A percentile compares a stretch with the other conserved stretches of the same genome.
Conservation (phyloP, 1,284 basidiomycete species). For the Sanghuangporus weigelae region DNA sequence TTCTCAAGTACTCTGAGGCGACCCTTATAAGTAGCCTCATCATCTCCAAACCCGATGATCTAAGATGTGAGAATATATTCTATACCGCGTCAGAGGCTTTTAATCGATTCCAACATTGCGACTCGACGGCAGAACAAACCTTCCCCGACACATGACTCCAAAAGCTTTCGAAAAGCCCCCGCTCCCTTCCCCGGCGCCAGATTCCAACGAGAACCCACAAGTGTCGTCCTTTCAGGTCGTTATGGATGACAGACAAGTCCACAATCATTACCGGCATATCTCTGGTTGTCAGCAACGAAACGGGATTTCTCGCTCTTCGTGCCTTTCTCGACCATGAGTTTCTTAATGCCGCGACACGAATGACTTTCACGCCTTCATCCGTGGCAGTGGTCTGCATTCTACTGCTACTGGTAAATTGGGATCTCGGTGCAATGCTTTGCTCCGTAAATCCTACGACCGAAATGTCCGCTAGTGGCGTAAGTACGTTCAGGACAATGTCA, state of each 20-base stretch:
- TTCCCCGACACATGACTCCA: constrained; percentile 51
- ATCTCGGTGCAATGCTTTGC: background rate
- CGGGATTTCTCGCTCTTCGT: constrained; percentile 39
- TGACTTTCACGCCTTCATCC: constrained; percentile 3
- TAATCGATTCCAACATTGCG: too few relatives aligned
- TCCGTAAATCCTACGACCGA: constrained; percentile 9
- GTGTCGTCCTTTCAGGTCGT: constrained; percentile 12
- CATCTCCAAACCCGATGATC: too few relatives aligned
- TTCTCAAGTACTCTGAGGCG: too few relatives aligned
- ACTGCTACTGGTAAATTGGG: background rate
- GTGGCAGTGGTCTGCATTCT: background rate
- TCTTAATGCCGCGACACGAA: constrained; percentile 38
- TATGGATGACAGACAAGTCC: background rate
- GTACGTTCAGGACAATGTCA: constrained; percentile 25
- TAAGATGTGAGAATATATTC: too few relatives aligned
- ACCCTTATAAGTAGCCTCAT: too few relatives aligned
- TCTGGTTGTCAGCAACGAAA: background rate
- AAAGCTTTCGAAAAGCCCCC: constrained; percentile 63
- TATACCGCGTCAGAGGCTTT: too few relatives aligned
- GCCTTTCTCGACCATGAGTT: constrained; percentile 79
- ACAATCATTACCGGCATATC: background rate
- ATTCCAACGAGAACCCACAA: constrained; percentile 38
- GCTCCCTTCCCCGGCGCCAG: constrained; percentile 62
- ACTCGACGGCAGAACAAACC: constrained; percentile 18
- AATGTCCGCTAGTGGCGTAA: constrained; percentile 33